Evolutionary conservation across 2,329 filamentous ascomycete genomes (phyloP).

Genomic region (Fusarium albosuccineum): DNA sequence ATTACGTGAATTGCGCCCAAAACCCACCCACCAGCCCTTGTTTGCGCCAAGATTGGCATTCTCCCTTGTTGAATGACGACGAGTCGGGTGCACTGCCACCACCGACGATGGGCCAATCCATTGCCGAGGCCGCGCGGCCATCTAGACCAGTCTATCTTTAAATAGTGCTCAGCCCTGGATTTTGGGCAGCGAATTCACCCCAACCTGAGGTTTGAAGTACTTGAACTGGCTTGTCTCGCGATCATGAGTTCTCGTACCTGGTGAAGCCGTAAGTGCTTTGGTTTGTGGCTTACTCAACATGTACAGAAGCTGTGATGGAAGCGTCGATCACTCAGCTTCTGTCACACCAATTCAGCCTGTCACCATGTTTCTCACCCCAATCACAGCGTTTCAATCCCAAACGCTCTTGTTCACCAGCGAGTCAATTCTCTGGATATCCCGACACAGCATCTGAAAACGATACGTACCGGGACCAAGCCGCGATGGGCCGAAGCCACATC

Average conservation of each 20-base stretch:
- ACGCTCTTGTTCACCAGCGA: neutral
- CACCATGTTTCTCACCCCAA: neutral
- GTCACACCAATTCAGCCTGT: neutral
- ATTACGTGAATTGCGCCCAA: neutral
- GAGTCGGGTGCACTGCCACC: constrained; percentile 40
- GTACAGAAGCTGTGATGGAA: neutral
- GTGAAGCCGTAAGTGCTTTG: neutral
- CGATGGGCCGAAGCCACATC: constrained; percentile 13
- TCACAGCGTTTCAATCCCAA: neutral
- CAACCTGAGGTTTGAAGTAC: neutral
- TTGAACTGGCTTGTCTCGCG: constrained; percentile 16
- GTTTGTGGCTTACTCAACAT: neutral
- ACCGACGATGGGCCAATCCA: constrained; percentile 35
- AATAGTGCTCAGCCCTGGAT: constrained; percentile 6
- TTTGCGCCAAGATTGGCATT: neutral
- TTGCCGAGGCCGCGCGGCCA: constrained; percentile 41
- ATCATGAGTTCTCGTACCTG: constrained; percentile 11
- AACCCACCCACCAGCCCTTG: neutral
- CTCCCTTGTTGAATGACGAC: constrained; percentile 25
- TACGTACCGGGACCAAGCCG: constrained; percentile 5
- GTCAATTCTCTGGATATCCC: constrained; percentile 1
- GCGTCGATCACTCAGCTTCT: too few relatives aligned
- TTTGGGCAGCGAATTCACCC: neutral
- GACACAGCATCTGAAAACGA: neutral
- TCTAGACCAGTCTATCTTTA: constrained; percentile 21